Evolutionary conservation across 129 eudicot species (phyloP).

Genomic region (Kitagawia praeruptora): DNA sequence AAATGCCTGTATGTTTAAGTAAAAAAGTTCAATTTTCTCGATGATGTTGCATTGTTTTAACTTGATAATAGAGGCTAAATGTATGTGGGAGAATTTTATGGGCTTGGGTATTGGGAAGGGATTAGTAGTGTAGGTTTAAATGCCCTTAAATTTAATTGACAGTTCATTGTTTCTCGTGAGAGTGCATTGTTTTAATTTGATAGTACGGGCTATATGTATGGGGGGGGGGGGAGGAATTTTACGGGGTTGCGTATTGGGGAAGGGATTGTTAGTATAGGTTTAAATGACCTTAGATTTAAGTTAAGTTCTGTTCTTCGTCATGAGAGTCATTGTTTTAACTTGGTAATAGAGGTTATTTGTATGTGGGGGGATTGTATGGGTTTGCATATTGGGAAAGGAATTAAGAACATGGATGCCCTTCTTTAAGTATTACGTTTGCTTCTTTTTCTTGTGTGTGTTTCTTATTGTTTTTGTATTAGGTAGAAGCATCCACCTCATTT

Average conservation of each 20-base stretch:
- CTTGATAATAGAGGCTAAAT: neutral
- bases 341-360: neutral
- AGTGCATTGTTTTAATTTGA: neutral
- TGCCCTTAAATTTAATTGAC: neutral
- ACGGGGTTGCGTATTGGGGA: neutral
- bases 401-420: neutral
- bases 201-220: too few relatives aligned
- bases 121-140: neutral
- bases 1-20: neutral
- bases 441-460: neutral
- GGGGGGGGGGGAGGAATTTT: neutral
- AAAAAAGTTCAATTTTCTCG: too few relatives aligned
- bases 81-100: neutral
- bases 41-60: neutral
- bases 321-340: neutral
- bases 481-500: neutral
- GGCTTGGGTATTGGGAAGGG: neutral
- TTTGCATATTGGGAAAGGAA: neutral
- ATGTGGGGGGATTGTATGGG: neutral
- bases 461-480: neutral
- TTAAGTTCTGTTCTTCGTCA: neutral
- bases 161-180: neutral
- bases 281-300: neutral
- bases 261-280: neutral
- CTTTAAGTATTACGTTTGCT: neutral